Evolutionary conservation across 805 yeast genomes (phyloP).

Genomic region (Nadsonia fulvescens): DNA sequence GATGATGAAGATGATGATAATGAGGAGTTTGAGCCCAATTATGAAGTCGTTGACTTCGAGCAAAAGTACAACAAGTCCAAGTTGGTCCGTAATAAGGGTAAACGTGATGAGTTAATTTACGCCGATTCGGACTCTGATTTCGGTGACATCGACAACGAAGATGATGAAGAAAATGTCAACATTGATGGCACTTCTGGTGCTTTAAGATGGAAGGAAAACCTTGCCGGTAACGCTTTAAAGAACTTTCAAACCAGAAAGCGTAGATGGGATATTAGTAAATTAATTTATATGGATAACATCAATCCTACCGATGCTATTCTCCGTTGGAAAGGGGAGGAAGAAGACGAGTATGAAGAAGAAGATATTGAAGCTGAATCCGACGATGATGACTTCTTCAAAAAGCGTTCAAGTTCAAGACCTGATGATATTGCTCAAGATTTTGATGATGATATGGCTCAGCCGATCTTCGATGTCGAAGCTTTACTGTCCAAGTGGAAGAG

Average conservation of each 20-base stretch:
- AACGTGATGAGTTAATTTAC: slow-evolving; percentile 29
- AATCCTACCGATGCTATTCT: slow-evolving; percentile 32
- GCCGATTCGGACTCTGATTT: slow-evolving; percentile 25
- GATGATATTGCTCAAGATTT: slow-evolving; percentile 9
- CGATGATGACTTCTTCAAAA: slow-evolving; percentile 18
- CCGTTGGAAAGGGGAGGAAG: slow-evolving; percentile 15
- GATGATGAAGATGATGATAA: slow-evolving; percentile 29
- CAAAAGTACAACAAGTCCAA: slow-evolving; percentile 7
- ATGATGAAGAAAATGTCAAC: slow-evolving; percentile 10
- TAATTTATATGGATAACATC: slow-evolving; percentile 63
- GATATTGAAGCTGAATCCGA: slow-evolving; percentile 15
- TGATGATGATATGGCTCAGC: slow-evolving; percentile 8
- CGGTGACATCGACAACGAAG: slow-evolving; percentile 24
- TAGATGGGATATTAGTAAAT: slow-evolving; percentile 64
- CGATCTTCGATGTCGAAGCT: slow-evolving; percentile 8
- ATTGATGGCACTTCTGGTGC: slow-evolving; percentile 12
- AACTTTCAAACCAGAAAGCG: slow-evolving; percentile 30
- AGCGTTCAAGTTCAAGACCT: slow-evolving; percentile 5
- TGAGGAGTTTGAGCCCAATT: slow-evolving; percentile 14
- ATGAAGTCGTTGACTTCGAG: slow-evolving; percentile 16
- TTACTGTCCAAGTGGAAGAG: slow-evolving; percentile 9
- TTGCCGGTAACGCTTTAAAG: slow-evolving; percentile 36
- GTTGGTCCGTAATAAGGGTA: slow-evolving; percentile 21
- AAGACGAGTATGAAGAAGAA: slow-evolving; percentile 12
- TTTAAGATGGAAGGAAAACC: slow-evolving; percentile 17